Base-by-base conservation (phyloP, 176 grass and related monocot genomes). In the Themeda triandra region DNA sequence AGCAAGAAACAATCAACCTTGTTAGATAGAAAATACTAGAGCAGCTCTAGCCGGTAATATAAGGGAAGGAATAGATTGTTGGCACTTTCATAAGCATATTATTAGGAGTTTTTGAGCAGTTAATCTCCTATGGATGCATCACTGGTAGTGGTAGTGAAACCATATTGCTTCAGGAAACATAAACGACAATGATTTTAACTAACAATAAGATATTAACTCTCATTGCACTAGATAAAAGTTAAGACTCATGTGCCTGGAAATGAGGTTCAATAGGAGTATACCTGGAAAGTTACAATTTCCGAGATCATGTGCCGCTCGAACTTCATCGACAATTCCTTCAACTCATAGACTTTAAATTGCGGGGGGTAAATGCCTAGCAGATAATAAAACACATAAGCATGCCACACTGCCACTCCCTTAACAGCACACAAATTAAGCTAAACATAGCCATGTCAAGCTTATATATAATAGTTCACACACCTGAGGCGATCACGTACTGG, bases 231-330 rank as follows among this genome's bases (percentile, higher is more conserved):
- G 23, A 58, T 31, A 59, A 68, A 59, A 41, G 8, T 37, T 21
- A 56, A 69, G 4, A 58, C 58, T 25, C 10, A 25, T 60, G 58
- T 13, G n/a, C 58, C 58, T 12, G n/a, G 23, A 12, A 28, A 70
- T 36, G n/a, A 39, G 44, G 10, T 82, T 60, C 58, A 56, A 33
- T 36, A 54, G 39, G 41, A 40, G 31, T 85, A 39, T 44, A 98
- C 96, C 93, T 98, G 85, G 83, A 98, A 98, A 90, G 88, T 77
- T 70, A 98, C 39, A 63, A 98, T 95, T 90, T 98, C 93, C 36
- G 96, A 98, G 80, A 91, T 86, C 73, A 95, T 56, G 77, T 98
- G 92, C 74, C 96, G 86, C 87, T 98, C 96, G 66, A 98, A 98
- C 77, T 95, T 98, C 88, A 95, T 78, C 1, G 96, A 98, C 76